Evolutionary conservation across 2,329 filamentous ascomycete genomes (phyloP).

Genomic region (Exophiala bonariae): DNA sequence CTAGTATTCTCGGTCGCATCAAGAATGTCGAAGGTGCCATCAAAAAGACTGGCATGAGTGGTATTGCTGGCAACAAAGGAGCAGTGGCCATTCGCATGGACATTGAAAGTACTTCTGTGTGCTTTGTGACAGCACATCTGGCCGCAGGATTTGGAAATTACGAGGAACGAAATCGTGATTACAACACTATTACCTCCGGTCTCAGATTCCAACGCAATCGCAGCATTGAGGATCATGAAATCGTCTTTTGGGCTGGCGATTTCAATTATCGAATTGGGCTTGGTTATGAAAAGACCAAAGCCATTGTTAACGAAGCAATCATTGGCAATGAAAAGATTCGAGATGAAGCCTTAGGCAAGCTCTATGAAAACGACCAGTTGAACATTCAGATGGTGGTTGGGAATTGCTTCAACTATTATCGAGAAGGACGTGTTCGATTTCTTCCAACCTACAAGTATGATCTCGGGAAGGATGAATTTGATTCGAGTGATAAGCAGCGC

Average conservation of each 20-base stretch:
- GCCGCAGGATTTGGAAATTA: slow-evolving; percentile 96
- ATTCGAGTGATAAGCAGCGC: slow-evolving; percentile 87
- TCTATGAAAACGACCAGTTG: slow-evolving; percentile 54
- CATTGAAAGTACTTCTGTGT: slow-evolving; percentile 87
- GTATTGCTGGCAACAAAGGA: slow-evolving; percentile 97
- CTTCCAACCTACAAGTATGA: slow-evolving; percentile 96
- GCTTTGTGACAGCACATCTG: slow-evolving; percentile 94
- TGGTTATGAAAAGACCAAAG: slow-evolving; percentile 72
- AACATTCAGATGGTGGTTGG: slow-evolving; percentile 97
- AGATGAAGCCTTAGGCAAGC: slow-evolving; percentile 31
- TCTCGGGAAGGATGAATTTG: slow-evolving; percentile 82
- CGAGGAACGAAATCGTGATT: slow-evolving; percentile 92
- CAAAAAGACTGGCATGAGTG: slow-evolving; percentile 89
- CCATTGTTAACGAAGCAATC: slow-evolving; percentile 70
- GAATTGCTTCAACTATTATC: slow-evolving; percentile 85
- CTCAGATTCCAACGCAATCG: slow-evolving; percentile 88
- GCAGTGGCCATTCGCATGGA: slow-evolving; percentile 96
- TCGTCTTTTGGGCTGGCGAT: slow-evolving; percentile 92
- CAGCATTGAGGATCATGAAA: slow-evolving; percentile 86
- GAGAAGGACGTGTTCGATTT: slow-evolving; percentile 84
- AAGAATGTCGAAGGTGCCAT: slow-evolving; percentile 96
- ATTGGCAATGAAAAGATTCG: slow-evolving; percentile 84
- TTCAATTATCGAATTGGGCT: slow-evolving; percentile 98
- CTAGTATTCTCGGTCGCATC: slow-evolving; percentile 73
- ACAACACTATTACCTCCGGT: slow-evolving; percentile 82